Percentiles rank a stretch among this genome's conserved stretches.
Evolutionary conservation across 2,329 filamentous ascomycete genomes (phyloP).

Genomic region (Clathrospora elynae): DNA sequence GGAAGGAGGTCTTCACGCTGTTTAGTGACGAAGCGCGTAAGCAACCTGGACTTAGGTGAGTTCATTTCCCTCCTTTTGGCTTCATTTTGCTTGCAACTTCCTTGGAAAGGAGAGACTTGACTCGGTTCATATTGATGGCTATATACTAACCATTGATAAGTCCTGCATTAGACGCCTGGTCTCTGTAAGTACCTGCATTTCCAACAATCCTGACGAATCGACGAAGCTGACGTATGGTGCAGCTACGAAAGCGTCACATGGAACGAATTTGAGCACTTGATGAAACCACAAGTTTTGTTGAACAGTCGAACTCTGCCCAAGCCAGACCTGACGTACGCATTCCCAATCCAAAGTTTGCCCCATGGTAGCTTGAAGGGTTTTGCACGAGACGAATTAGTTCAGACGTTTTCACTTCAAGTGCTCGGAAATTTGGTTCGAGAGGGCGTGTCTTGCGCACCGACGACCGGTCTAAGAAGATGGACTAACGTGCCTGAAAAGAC

Average conservation of each 20-base stretch:
- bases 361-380: neutral
- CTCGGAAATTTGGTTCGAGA: constrained; percentile 1
- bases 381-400: constrained; percentile 4
- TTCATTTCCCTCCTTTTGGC: neutral
- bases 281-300: neutral
- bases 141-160: constrained; percentile 3
- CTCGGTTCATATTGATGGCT: too few species aligned
- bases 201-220: neutral
- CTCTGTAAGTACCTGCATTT: constrained; percentile 3
- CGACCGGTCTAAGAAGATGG: constrained; percentile 8
- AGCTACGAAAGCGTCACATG: constrained; percentile 7
- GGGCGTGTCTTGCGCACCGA: constrained; percentile 7
- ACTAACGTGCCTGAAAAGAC: neutral
- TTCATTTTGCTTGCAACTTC: too few species aligned
- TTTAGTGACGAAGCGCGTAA: constrained; percentile 1
- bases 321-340: constrained; percentile 13
- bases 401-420: constrained; percentile 1
- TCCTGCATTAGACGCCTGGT: constrained; percentile 7
- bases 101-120: too few species aligned
- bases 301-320: constrained; percentile 6
- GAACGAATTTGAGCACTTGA: constrained; percentile 1
- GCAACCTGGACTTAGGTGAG: constrained; percentile 5
- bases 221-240: neutral
- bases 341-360: constrained; percentile 1
- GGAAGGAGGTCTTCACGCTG: neutral